Evolutionary conservation across 257 asterid genomes (phyloP).

Genomic region (Scutellaria galericulata): DNA sequence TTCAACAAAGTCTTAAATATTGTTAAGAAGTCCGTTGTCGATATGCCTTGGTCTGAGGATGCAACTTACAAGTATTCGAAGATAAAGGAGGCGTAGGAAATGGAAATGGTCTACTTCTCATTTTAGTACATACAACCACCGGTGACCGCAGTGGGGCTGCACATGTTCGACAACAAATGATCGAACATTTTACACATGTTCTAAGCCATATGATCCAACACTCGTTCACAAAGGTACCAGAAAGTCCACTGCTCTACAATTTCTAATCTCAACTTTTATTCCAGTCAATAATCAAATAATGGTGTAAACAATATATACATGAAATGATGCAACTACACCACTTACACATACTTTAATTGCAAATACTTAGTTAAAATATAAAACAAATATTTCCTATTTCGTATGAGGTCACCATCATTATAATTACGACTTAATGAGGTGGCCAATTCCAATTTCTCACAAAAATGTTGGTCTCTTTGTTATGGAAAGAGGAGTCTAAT

Average conservation of each 20-base stretch:
- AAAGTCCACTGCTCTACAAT: conserved; percentile 40
- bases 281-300: conserved; percentile 49
- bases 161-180: no score
- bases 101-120: no score
- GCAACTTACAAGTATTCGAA: no score
- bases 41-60: no score
- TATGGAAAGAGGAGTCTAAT: not conserved
- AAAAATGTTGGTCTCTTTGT: not conserved
- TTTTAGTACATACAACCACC: no score
- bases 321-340: conserved; percentile 40
- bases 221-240: conserved; percentile 47
- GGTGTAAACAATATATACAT: conserved; percentile 35
- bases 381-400: conserved; percentile 25
- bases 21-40: no score
- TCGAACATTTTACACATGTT: no score
- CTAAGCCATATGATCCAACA: no score
- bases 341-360: conserved; percentile 28
- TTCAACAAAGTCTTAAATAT: no score
- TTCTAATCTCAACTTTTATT: conserved; percentile 32
- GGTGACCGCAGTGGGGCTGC: no score
- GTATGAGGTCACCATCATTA: conserved; percentile 6
- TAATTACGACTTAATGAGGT: not conserved
- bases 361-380: conserved; percentile 32
- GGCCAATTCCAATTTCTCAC: not conserved
- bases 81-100: no score